A percentile compares a stretch with the other conserved stretches of the same genome.
Evolutionary conservation across 805 yeast genomes (phyloP).

Genomic region (Barnettozyma sucrosica): DNA sequence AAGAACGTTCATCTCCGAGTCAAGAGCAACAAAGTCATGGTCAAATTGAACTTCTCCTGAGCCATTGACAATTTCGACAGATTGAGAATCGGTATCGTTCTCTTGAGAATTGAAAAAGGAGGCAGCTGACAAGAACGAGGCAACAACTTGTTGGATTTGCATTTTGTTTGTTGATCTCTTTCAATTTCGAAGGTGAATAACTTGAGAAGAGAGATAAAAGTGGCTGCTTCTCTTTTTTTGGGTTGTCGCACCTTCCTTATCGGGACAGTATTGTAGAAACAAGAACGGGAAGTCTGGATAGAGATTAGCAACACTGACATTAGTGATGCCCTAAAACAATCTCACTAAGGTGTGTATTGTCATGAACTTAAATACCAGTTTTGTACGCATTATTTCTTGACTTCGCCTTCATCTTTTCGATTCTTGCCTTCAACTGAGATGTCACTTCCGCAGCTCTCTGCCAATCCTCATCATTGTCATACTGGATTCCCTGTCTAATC

Average conservation of each 20-base stretch:
- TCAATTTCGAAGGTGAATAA: neutral
- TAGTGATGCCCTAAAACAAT: neutral
- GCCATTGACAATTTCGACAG: neutral
- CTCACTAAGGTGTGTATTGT: neutral
- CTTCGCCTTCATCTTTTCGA: constrained; percentile 81
- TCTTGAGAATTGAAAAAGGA: constrained; percentile 14
- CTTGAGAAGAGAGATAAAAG: neutral
- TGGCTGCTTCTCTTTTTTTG: neutral
- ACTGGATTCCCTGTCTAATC: constrained; percentile 8
- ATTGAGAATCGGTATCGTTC: neutral
- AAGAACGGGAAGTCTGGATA: no score
- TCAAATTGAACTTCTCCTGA: neutral
- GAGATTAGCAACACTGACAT: neutral
- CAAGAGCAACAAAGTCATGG: constrained; percentile 1
- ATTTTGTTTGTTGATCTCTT: constrained; percentile 7
- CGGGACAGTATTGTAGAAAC: neutral
- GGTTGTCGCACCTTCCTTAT: neutral
- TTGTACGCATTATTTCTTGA: constrained; percentile 23
- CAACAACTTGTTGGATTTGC: constrained; percentile 29
- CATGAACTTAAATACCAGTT: neutral
- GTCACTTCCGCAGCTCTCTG: constrained; percentile 87
- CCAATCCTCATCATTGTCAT: constrained; percentile 64
- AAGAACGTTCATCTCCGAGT: constrained; percentile 10
- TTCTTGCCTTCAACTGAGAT: constrained; percentile 75
- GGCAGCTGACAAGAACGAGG: constrained; percentile 25